Conservation (phyloP, 768 basidiomycete species). For the Suillus fuscotomentosus region DNA sequence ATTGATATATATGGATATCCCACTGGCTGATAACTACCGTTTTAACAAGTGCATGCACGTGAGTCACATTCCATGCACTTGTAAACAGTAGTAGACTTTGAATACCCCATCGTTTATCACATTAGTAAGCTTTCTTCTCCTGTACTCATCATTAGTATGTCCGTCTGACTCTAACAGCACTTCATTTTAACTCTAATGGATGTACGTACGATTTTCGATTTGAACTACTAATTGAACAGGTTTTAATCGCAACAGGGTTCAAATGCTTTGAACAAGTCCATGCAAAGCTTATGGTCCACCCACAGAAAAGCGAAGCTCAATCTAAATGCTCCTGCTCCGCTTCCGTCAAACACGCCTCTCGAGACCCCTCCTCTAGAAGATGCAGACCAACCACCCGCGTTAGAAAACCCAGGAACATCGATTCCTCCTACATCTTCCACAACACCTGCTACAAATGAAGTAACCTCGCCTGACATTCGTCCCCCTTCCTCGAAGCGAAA, state of each 20-base stretch:
- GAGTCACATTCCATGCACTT: too few species aligned
- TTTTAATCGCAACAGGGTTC: slow-evolving; percentile 49
- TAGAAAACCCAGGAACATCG: not conserved
- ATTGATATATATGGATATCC: not conserved
- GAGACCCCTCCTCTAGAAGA: not conserved
- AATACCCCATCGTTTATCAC: too few species aligned
- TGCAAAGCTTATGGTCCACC: slow-evolving; percentile 76
- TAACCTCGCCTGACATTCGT: slow-evolving; percentile 9
- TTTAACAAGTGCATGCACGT: too few species aligned
- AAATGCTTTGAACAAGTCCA: slow-evolving; percentile 73
- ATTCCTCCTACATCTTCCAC: slow-evolving; percentile 12
- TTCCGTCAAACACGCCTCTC: not conserved
- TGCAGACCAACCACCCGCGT: not conserved
- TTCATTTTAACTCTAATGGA: not conserved
- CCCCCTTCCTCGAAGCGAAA: slow-evolving; percentile 57
- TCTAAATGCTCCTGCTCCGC: slow-evolving; percentile 43
- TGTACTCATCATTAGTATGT: too few species aligned
- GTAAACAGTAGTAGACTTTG: too few species aligned
- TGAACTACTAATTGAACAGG: not conserved
- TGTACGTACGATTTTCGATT: not conserved
- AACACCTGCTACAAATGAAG: slow-evolving; percentile 8
- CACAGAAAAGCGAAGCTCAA: slow-evolving; percentile 69
- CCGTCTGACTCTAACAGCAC: not conserved
- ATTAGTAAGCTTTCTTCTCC: too few species aligned
- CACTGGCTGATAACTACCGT: not conserved